Percentiles rank a stretch among this genome's conserved stretches.
phyloP scores from a whole-genome alignment of 371 early-diverging fungal genomes.

The Rhizopus arrhizus region DNA sequence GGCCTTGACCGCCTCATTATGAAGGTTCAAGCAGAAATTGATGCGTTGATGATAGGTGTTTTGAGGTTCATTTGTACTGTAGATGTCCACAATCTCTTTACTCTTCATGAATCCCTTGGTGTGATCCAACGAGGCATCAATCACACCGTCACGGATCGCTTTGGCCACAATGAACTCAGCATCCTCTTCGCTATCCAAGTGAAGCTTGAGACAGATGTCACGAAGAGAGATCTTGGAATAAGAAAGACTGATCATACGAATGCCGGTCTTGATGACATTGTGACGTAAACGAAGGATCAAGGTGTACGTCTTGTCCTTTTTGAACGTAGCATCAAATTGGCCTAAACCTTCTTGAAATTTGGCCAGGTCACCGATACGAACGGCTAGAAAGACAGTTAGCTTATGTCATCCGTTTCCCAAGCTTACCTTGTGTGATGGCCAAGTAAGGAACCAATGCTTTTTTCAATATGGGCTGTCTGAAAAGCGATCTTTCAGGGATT shows the following conservation, averaged over 20 bases:
- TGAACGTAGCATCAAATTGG: constrained; percentile 73
- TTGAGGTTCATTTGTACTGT: constrained; percentile 95
- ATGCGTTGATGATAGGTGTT: constrained; percentile 93
- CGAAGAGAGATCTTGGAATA: constrained; percentile 95
- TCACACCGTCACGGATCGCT: constrained; percentile 98
- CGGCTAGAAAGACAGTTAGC: constrained; percentile 59
- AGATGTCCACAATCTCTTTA: constrained; percentile 91
- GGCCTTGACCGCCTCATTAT: constrained; percentile 95
- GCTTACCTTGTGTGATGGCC: constrained; percentile 82
- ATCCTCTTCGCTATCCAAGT: constrained; percentile 95
- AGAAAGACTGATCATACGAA: constrained; percentile 92
- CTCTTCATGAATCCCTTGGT: constrained; percentile 91
- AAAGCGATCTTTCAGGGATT: constrained; percentile 91
- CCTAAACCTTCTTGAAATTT: constrained; percentile 90
- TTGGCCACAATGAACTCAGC: constrained; percentile 98
- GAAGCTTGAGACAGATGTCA: constrained; percentile 94
- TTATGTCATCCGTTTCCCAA: neutral
- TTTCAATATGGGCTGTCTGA: constrained; percentile 83
- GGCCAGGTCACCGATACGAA: constrained; percentile 91
- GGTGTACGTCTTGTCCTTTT: constrained; percentile 86
- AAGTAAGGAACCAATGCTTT: constrained; percentile 89
- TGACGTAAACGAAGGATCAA: constrained; percentile 94
- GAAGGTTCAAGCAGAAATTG: constrained; percentile 91
- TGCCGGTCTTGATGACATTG: constrained; percentile 98
- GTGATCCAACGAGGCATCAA: constrained; percentile 95